phyloP scores from a whole-genome alignment of 2,329 filamentous ascomycete genomes.

The Xylaria sp. region DNA sequence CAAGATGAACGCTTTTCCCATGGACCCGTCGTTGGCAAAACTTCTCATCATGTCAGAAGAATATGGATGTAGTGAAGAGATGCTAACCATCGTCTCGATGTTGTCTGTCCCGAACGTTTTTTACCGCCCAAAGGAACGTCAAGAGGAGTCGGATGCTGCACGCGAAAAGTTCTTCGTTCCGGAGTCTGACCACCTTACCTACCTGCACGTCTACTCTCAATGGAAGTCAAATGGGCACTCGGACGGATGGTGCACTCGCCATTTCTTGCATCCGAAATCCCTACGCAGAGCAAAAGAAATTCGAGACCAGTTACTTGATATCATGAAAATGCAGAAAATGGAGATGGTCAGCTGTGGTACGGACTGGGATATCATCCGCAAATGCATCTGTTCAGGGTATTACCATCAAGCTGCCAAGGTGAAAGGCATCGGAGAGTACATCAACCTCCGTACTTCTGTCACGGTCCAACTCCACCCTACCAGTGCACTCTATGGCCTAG shows the following conservation, averaged over 20 bases:
- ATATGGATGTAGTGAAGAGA: conserved; percentile 94
- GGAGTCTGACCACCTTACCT: conserved; percentile 94
- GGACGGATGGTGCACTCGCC: conserved; percentile 89
- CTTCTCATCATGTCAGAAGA: conserved; percentile 89
- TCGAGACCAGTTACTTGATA: conserved; percentile 88
- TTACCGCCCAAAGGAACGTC: conserved; percentile 93
- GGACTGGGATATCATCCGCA: conserved; percentile 94
- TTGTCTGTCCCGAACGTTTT: conserved; percentile 95
- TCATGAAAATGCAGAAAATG: conserved; percentile 95
- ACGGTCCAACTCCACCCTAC: conserved; percentile 95
- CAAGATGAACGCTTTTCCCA: conserved; percentile 97
- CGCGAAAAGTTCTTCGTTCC: conserved; percentile 98
- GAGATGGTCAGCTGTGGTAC: conserved; percentile 85
- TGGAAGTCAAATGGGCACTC: conserved; percentile 91
- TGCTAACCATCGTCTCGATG: conserved; percentile 98
- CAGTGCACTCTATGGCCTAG: conserved; percentile 87
- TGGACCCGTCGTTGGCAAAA: conserved; percentile 96
- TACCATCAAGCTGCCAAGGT: conserved; percentile 97
- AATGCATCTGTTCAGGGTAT: conserved; percentile 96
- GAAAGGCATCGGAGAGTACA: conserved; percentile 95
- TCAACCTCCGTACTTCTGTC: conserved; percentile 93
- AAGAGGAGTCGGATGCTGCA: conserved; percentile 94
- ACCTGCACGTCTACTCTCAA: conserved; percentile 93
- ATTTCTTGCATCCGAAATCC: conserved; percentile 96
- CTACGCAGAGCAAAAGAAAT: conserved; percentile 92